Base-by-base conservation (phyloP, 768 basidiomycete genomes). In the Leccinum fibrillosum region DNA sequence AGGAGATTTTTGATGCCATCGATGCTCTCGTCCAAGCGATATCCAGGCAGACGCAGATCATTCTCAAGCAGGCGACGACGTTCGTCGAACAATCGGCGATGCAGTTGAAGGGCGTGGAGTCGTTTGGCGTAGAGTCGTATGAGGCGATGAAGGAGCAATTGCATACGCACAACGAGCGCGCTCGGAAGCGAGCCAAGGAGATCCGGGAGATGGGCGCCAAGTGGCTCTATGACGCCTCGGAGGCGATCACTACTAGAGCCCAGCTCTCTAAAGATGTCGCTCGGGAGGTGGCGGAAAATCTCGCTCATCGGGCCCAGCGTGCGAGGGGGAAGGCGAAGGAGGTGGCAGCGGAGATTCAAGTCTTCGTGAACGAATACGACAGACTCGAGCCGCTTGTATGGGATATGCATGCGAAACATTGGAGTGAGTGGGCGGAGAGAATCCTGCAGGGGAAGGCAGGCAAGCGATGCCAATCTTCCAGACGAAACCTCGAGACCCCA, bases 1-100 rank as follows among this genome's bases (percentile, higher is more conserved):
- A 78, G 21, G 86, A 86, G 61, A 74, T 88, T 19, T 67, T 82
- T 34, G 80, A 81, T 25, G 84, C 83, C 4, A 75, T 88, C 30
- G 86, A 88, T 61, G 82, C 78, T 1, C 76, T 88, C 35, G 72
- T 80, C 58, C 73, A 70, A 32, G 79, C 78, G 45, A 79, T 87
- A 53, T 77, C 76, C 11, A 75, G 73, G 52, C 84, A 86, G 58
- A 71, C 69, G 9, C 67, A 66, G 37, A 59, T 64, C 3, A 48
- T 72, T 11, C 53, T 71, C 21, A 37, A 52, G 4, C 64, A 71
- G 25, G 81, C 80, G 12, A 70, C 77, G 35, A 62, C 63, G 23
- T 70, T 81, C 53, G 70, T 85, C 42, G 72, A 77, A 50, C 76
- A 80, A 45, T 82, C 82, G 17, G 78, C 77, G 26, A 44, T 59